These are phyloP conservation scores for Penicillium sp. DNA, from an alignment of 2,329 filamentous ascomycete species.

Conservation along the genomic window DNA sequence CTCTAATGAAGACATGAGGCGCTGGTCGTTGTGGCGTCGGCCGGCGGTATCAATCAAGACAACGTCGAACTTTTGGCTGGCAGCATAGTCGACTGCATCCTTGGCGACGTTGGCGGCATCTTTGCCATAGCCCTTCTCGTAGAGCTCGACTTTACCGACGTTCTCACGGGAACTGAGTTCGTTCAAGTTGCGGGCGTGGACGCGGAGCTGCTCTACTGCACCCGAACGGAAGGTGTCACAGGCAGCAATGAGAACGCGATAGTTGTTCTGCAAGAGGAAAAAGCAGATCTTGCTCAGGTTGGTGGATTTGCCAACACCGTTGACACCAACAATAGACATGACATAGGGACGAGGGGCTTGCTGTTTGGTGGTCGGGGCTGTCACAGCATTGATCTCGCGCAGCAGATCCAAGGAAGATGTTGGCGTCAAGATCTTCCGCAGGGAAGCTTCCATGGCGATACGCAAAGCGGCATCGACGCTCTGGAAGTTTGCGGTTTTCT, in stretches of 20 bases:
- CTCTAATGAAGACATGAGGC: constrained; percentile 93
- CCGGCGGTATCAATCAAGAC: constrained; percentile 97
- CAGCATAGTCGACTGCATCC: constrained; percentile 82
- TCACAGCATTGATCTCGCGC: constrained; percentile 83
- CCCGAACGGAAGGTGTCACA: constrained; percentile 97
- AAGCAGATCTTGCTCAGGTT: constrained; percentile 98
- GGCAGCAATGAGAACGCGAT: constrained; percentile 89
- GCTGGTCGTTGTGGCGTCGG: constrained; percentile 88
- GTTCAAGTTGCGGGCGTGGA: constrained; percentile 90
- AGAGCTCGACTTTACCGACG: constrained; percentile 78
- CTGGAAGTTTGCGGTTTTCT: constrained; percentile 91
- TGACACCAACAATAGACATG: constrained; percentile 97
- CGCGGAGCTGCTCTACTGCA: constrained; percentile 92
- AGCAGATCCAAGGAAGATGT: constrained; percentile 92
- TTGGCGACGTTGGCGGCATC: constrained; percentile 94
- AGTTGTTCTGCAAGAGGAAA: constrained; percentile 95
- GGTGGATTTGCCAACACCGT: constrained; percentile 96
- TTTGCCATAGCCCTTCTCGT: constrained; percentile 96
- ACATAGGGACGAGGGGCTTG: constrained; percentile 79
- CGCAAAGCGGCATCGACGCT: constrained; percentile 80
- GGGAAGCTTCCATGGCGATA: constrained; percentile 83
- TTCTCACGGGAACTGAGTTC: constrained; percentile 84
- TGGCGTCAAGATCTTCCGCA: constrained; percentile 93
- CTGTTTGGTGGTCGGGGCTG: constrained; percentile 63
- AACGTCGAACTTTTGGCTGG: constrained; percentile 77